Evolutionary conservation across 805 yeast genomes (phyloP).

Genomic region (Metschnikowia picachoensis): DNA sequence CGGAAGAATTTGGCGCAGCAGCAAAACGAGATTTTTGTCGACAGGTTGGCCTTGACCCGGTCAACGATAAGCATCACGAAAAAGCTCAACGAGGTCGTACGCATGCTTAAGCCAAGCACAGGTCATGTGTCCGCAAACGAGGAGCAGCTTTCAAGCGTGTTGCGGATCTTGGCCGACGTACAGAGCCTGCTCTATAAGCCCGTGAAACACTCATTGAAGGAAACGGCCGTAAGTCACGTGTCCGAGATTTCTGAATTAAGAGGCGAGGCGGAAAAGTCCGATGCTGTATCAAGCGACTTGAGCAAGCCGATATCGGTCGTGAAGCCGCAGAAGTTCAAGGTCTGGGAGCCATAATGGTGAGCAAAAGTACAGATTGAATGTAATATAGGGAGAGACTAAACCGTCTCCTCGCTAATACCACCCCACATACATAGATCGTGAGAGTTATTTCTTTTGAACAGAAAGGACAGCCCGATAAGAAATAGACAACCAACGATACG

Average conservation of each 20-base stretch:
- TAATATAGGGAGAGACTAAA: no score
- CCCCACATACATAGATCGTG: neutral
- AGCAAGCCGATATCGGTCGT: constrained; percentile 34
- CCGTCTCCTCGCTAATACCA: no score
- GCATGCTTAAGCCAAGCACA: constrained; percentile 10
- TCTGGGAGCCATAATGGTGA: constrained; percentile 38
- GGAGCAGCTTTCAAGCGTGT: constrained; percentile 10
- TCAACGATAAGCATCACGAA: constrained; percentile 48
- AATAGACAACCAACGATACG: no score
- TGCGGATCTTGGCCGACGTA: constrained; percentile 28
- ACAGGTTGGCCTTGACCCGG: constrained; percentile 62
- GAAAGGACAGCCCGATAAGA: no score
- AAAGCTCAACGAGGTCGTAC: constrained; percentile 40
- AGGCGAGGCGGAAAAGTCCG: constrained; percentile 4
- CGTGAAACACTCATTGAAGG: constrained; percentile 22
- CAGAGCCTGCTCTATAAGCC: constrained; percentile 35
- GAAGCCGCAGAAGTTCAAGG: constrained; percentile 41
- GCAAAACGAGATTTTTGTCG: constrained; percentile 64
- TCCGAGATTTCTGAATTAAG: constrained; percentile 1
- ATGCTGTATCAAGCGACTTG: constrained; percentile 1
- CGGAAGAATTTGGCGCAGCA: constrained; percentile 55
- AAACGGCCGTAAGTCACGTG: constrained; percentile 10
- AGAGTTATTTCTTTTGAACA: neutral
- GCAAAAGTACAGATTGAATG: no score
- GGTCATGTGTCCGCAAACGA: constrained; percentile 1